Base-by-base conservation (phyloP, 768 basidiomycete species). In the Boletus reticuloceps region DNA sequence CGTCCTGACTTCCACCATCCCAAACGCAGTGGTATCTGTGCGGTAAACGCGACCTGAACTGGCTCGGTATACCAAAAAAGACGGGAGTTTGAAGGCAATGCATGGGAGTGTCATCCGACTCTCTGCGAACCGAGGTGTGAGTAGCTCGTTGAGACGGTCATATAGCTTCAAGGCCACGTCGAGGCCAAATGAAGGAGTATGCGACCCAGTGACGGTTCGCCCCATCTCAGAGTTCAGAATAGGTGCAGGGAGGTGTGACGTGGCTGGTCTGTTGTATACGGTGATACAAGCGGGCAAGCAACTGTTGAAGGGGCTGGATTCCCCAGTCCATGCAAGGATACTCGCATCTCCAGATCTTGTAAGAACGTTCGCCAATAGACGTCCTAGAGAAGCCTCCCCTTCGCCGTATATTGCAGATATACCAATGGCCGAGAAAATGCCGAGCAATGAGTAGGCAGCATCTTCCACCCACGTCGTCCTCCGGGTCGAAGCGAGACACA, bases 81-180 rank as follows among this genome's bases (percentile, higher is more conserved):
- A 5, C 3, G 42, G 34, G 34, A 36, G 34, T 14, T 36, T 11
- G 14, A 36, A 36, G 34, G 14, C 11, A 14, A 36, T 36, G 8
- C 54, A 55, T 4, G 50, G 37, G 17, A 53, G 50, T 17, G 17
- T 45, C 50, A 53, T 47, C 16, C 53, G 56, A 25, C 37, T 47
- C 2, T 10, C 56, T 25, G 46, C 20, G 5, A 55, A 55, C 47
- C 20, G 34, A 12, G 41, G 46, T 8, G 41, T 25, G 25, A 6
- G 8, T 6, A 57, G 53, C 9, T 47, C 17, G 17, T 27, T 27
- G 6, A 57, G 36, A 13, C 29, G 16, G 20, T 31, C 20, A 4
- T 55, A 57, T 14, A 56, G 17, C 12, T 2, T 4, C 13, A 47
- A 1, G 0, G 27, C 51, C 11, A 6, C 3, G 6, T 47, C 47